These are phyloP conservation scores for Allomyces macrogynus DNA, from an alignment of 192 early-diverging fungal genomes.

Conservation along the genomic window DNA sequence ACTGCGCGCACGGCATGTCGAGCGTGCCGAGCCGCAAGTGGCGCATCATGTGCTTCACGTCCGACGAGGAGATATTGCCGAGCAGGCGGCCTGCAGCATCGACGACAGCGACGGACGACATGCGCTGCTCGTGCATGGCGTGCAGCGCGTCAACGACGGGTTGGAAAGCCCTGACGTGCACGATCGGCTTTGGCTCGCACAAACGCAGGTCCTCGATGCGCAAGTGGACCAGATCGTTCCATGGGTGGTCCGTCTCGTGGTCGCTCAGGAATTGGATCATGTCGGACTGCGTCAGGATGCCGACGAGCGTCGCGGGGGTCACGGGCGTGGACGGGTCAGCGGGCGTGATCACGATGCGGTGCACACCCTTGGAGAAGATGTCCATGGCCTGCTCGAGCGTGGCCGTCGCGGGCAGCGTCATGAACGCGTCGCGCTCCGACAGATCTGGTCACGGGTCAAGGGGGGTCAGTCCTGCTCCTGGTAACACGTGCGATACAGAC, in stretches of 20 bases:
- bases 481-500: too few relatives aligned
- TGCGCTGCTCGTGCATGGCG: constrained; percentile 20
- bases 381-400: not conserved
- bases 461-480: too few relatives aligned
- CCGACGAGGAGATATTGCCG: not conserved
- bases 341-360: not conserved
- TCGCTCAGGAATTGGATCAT: not conserved
- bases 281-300: not conserved
- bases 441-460: not conserved
- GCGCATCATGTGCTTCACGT: not conserved
- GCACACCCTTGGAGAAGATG: not conserved
- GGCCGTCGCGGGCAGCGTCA: not conserved
- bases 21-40: not conserved
- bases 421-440: not conserved
- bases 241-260: not conserved
- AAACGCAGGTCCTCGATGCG: not conserved
- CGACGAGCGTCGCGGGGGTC: not conserved
- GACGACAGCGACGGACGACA: constrained; percentile 28
- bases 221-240: too few relatives aligned
- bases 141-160: constrained; percentile 24
- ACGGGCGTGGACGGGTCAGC: not conserved
- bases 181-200: not conserved
- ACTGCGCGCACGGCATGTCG: not conserved
- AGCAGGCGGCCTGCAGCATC: constrained; percentile 3
- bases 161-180: not conserved